A percentile compares a stretch with the other conserved stretches of the same genome.
phyloP scores from a whole-genome alignment of 495 filamentous ascomycete species.

The Neurospora africana region DNA sequence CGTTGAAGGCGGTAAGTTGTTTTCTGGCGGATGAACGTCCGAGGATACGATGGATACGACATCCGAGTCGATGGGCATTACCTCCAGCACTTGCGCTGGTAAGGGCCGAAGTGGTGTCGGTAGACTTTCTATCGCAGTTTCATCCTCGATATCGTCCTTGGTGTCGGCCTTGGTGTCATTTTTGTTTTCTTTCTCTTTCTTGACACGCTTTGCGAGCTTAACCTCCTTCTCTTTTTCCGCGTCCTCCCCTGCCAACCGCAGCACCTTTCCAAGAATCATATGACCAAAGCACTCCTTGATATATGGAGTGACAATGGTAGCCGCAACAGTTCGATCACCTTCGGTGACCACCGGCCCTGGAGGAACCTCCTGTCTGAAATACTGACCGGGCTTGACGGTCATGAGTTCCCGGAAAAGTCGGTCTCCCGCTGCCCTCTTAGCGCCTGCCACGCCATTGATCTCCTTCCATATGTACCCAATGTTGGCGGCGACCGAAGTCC shows the following conservation, averaged over 20 bases:
- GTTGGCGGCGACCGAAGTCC: constrained; percentile 43
- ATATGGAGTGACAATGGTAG: constrained; percentile 59
- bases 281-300: constrained; percentile 52
- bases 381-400: constrained; percentile 1
- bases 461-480: constrained; percentile 56
- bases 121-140: background rate
- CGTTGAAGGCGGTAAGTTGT: background rate
- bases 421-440: constrained; percentile 19
- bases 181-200: background rate
- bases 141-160: background rate
- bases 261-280: constrained; percentile 45
- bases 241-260: constrained; percentile 18
- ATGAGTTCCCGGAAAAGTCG: constrained; percentile 34
- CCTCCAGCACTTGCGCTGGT: background rate
- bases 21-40: background rate
- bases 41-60: background rate
- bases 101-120: background rate
- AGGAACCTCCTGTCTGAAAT: constrained; percentile 8
- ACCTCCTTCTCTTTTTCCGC: background rate
- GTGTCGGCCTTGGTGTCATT: background rate
- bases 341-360: background rate
- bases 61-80: background rate
- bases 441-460: constrained; percentile 26
- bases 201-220: background rate
- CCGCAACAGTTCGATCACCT: constrained; percentile 1